These are phyloP conservation scores for Kazachstania viticola DNA, from an alignment of 805 yeast genomes.

Conservation along the genomic window DNA sequence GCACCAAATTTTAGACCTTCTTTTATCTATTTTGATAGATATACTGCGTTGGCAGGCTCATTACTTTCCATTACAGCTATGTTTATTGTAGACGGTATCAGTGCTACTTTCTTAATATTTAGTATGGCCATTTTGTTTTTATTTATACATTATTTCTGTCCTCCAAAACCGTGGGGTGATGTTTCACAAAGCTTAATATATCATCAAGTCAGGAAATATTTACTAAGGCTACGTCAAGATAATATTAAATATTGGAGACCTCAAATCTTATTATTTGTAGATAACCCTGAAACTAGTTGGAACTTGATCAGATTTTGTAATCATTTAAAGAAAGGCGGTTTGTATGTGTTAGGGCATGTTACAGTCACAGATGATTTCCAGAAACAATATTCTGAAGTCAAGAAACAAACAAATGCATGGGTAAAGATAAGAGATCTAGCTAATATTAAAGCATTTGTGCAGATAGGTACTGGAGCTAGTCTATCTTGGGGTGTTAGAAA, in stretches of 20 bases:
- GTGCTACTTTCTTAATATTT: slow-evolving; percentile 67
- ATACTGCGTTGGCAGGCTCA: slow-evolving; percentile 74
- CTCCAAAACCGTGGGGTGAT: slow-evolving; percentile 97
- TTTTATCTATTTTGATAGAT: slow-evolving; percentile 71
- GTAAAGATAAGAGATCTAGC: slow-evolving; percentile 64
- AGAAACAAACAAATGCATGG: slow-evolving; percentile 74
- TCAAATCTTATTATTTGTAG: slow-evolving; percentile 77
- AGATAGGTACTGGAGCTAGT: slow-evolving; percentile 76
- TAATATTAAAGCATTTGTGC: slow-evolving; percentile 85
- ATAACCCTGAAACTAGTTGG: slow-evolving; percentile 89
- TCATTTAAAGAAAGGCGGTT: slow-evolving; percentile 88
- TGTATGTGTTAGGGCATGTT: slow-evolving; percentile 88
- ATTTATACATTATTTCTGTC: slow-evolving; percentile 78
- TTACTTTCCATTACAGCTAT: slow-evolving; percentile 64
- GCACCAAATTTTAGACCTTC: slow-evolving; percentile 99
- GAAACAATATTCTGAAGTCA: slow-evolving; percentile 54
- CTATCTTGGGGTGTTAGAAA: slow-evolving; percentile 93
- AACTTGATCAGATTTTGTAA: slow-evolving; percentile 86
- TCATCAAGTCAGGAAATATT: slow-evolving; percentile 90
- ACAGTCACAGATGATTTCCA: slow-evolving; percentile 48
- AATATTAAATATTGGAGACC: slow-evolving; percentile 99
- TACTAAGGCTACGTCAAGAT: slow-evolving; percentile 67
- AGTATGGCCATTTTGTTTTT: slow-evolving; percentile 57
- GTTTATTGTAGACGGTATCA: slow-evolving; percentile 88
- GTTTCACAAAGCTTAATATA: slow-evolving; percentile 91